Evolutionary conservation across 1,284 basidiomycete genomes (phyloP).

Genomic region (Leccinum subrobustum): DNA sequence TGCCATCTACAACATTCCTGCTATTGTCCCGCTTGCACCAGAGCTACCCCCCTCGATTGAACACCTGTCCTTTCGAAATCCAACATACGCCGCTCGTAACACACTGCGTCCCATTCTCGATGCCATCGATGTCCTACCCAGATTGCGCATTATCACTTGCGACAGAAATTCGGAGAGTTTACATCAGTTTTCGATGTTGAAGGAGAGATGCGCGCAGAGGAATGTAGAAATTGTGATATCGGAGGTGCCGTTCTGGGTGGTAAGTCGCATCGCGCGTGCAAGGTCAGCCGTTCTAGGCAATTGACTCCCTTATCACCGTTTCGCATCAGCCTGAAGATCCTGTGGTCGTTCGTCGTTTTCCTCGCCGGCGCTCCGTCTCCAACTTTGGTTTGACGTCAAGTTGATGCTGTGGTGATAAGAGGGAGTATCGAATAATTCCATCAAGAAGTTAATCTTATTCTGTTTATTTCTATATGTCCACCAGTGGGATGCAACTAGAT

Average conservation of each 20-base stretch:
- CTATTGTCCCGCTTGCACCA: constrained; percentile 30
- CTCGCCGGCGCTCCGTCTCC: constrained; percentile 40
- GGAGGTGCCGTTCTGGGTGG: constrained; percentile 36
- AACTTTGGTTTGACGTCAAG: constrained; percentile 41
- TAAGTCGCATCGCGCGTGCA: constrained; percentile 24
- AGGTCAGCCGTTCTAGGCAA: not conserved
- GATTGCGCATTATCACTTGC: constrained; percentile 39
- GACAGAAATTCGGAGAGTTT: constrained; percentile 28
- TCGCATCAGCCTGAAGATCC: constrained; percentile 41
- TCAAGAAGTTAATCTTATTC: not conserved
- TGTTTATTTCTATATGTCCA: not conserved
- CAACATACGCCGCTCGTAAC: constrained; percentile 23
- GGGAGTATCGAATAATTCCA: not conserved
- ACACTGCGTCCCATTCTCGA: constrained; percentile 34
- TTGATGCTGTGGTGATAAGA: constrained; percentile 11
- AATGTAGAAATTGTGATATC: constrained; percentile 33
- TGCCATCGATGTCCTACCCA: constrained; percentile 36
- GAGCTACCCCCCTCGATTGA: constrained; percentile 39
- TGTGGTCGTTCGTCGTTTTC: constrained; percentile 37
- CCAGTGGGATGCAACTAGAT: not conserved
- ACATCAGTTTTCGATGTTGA: constrained; percentile 27
- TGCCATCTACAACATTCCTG: constrained; percentile 39
- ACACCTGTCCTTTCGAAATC: constrained; percentile 41
- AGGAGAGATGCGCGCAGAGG: constrained; percentile 32
- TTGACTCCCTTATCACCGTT: not conserved